phyloP scores from a whole-genome alignment of 768 basidiomycete genomes.

The Psilocybe tampanensis region DNA sequence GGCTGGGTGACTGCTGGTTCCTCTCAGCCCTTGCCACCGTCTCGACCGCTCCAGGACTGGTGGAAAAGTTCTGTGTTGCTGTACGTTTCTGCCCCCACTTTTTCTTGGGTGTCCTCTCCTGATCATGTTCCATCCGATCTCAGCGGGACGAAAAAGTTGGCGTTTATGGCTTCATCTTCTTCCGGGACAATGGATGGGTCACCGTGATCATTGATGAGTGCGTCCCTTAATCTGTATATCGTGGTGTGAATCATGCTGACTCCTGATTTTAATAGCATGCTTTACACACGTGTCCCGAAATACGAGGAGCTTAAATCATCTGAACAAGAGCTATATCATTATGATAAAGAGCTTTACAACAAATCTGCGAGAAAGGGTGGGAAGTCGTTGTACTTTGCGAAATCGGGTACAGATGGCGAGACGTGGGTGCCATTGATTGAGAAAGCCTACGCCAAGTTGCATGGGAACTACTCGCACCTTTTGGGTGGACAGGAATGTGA shows the following conservation, averaged over 20 bases:
- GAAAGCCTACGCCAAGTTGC: constrained; percentile 59
- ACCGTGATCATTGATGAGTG: constrained; percentile 61
- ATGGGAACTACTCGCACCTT: constrained; percentile 46
- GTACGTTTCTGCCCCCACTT: constrained; percentile 19
- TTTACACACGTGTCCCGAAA: constrained; percentile 51
- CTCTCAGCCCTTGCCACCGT: constrained; percentile 53
- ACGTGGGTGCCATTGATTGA: constrained; percentile 65
- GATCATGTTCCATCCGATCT: background rate
- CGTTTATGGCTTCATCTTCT: constrained; percentile 63
- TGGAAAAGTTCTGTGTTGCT: constrained; percentile 47
- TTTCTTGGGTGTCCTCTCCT: background rate
- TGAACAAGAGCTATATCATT: constrained; percentile 51
- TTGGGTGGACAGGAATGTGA: constrained; percentile 41
- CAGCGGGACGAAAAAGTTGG: constrained; percentile 55
- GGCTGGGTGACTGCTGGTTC: constrained; percentile 60
- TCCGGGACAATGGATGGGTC: constrained; percentile 51
- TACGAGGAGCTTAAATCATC: constrained; percentile 45
- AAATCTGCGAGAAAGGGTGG: constrained; percentile 47
- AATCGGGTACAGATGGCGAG: constrained; percentile 47
- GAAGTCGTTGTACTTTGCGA: constrained; percentile 53
- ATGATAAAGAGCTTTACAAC: constrained; percentile 51
- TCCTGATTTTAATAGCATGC: constrained; percentile 33
- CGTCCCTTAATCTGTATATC: constrained; percentile 13
- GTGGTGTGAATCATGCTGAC: background rate
- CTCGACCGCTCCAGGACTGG: constrained; percentile 45